phyloP scores from a whole-genome alignment of 2,329 filamentous ascomycete species.

The Pezicula carpinea region DNA sequence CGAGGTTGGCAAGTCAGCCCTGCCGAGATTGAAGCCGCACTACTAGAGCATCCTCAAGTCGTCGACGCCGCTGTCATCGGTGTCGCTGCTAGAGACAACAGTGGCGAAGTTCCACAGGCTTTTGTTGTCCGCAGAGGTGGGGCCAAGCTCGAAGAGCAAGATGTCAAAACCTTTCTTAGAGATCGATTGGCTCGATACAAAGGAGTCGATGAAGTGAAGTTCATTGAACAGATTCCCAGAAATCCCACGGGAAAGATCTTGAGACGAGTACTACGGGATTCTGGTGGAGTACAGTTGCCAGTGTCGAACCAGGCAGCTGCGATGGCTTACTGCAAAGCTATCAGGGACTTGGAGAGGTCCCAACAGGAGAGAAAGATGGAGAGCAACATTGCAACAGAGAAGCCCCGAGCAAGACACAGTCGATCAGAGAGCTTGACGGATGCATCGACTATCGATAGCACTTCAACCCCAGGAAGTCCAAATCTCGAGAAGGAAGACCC shows the following conservation, averaged over 20 bases:
- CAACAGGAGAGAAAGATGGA: background rate
- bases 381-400: background rate
- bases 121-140: conserved; percentile 36
- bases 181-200: conserved; percentile 42
- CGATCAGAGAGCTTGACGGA: background rate
- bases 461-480: background rate
- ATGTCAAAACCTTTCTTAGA: conserved; percentile 38
- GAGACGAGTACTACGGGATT: conserved; percentile 18
- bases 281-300: background rate
- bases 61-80: conserved; percentile 42
- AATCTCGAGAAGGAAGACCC: background rate
- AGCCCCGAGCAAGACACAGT: background rate
- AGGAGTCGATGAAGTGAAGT: conserved; percentile 39
- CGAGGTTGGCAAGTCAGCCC: conserved; percentile 44
- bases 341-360: background rate
- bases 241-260: conserved; percentile 45
- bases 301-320: background rate
- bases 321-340: conserved; percentile 2
- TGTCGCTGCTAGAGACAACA: conserved; percentile 31
- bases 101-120: conserved; percentile 35
- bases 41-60: conserved; percentile 39
- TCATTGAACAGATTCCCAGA: conserved; percentile 43
- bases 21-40: conserved; percentile 40
- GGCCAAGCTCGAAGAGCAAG: conserved; percentile 25
- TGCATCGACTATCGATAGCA: background rate